These are phyloP conservation scores for Ophiocordyceps australis DNA, from an alignment of 2,329 filamentous ascomycete genomes.

Conservation along the genomic window DNA sequence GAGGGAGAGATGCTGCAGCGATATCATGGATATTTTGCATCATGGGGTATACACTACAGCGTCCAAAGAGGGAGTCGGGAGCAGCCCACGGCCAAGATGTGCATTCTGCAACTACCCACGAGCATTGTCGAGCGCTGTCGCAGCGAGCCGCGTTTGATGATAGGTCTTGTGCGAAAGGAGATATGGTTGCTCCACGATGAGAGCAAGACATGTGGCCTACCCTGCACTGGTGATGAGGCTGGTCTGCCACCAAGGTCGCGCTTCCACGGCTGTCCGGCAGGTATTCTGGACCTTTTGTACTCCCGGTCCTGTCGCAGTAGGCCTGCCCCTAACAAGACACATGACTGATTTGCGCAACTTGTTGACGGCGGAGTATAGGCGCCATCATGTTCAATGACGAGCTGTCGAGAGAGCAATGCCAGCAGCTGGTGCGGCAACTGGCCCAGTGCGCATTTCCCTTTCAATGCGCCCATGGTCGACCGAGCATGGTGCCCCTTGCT, in stretches of 20 bases:
- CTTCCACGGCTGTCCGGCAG: conserved; percentile 53
- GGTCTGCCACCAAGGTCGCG: conserved; percentile 34
- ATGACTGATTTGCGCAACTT: not conserved
- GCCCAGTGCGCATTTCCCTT: conserved; percentile 54
- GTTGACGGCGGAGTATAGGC: conserved; percentile 12
- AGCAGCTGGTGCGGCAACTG: conserved; percentile 35
- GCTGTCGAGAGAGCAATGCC: conserved; percentile 39
- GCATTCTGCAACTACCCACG: conserved; percentile 44
- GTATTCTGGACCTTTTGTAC: conserved; percentile 59
- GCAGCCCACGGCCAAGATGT: conserved; percentile 13
- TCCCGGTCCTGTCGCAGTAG: conserved; percentile 57
- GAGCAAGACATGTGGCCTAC: conserved; percentile 3
- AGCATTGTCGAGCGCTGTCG: conserved; percentile 62
- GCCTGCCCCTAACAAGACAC: conserved; percentile 3
- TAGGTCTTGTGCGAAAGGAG: conserved; percentile 58
- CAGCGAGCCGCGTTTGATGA: conserved; percentile 50
- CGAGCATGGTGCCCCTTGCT: conserved; percentile 45
- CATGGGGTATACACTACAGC: conserved; percentile 62
- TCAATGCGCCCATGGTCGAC: conserved; percentile 65
- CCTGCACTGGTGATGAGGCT: conserved; percentile 1
- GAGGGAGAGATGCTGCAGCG: conserved; percentile 42
- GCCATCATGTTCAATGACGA: conserved; percentile 78
- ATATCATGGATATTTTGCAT: conserved; percentile 36
- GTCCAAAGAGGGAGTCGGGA: conserved; percentile 7
- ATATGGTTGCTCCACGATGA: conserved; percentile 46